A percentile compares a stretch with the other conserved stretches of the same genome.
These are phyloP conservation scores for Cladophialophora exuberans DNA, from an alignment of 2,329 filamentous ascomycete genomes.

Conservation along the genomic window DNA sequence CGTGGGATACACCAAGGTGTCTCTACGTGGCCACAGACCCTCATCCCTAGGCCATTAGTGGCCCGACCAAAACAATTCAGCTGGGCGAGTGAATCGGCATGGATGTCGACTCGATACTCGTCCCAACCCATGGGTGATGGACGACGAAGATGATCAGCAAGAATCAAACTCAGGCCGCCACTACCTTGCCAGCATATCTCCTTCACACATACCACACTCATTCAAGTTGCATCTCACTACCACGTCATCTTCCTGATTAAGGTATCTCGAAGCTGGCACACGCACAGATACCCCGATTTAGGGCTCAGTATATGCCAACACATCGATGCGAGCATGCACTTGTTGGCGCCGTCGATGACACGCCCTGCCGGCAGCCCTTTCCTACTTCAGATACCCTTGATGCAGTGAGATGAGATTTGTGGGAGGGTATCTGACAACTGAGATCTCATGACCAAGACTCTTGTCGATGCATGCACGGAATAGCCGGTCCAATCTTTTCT, in stretches of 20 bases:
- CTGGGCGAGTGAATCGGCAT: no score
- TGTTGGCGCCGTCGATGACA: neutral
- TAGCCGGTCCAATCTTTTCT: neutral
- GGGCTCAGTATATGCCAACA: no score
- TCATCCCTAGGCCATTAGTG: constrained; percentile 2
- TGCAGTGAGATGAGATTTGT: neutral
- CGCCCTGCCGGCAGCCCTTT: neutral
- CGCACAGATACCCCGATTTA: neutral
- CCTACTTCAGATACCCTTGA: neutral
- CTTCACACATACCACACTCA: neutral
- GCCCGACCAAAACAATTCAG: no score
- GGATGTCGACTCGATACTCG: no score
- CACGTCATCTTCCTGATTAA: no score
- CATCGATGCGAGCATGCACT: neutral
- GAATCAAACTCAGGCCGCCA: neutral
- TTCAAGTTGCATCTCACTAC: neutral
- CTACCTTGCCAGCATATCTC: neutral
- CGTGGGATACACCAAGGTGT: no score
- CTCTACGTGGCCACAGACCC: neutral
- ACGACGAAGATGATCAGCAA: neutral
- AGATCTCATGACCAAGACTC: constrained; percentile 1
- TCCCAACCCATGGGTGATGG: neutral
- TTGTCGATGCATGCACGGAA: neutral
- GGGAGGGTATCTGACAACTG: neutral
- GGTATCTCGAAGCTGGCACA: no score